Evolutionary conservation across 768 basidiomycete species (phyloP).

Genomic region (Podaxis sp.): DNA sequence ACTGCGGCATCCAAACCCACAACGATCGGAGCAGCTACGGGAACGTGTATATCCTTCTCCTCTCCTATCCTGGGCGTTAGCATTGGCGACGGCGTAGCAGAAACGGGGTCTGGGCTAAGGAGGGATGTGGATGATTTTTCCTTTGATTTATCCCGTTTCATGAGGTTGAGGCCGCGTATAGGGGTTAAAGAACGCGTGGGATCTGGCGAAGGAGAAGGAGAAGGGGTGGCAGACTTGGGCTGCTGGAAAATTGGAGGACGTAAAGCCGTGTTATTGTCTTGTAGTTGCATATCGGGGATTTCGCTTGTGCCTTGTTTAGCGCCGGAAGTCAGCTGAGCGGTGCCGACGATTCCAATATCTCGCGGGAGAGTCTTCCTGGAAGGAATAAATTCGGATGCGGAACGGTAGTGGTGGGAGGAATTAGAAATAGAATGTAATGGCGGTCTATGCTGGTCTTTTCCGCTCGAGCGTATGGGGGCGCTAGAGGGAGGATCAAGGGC

Average conservation of each 20-base stretch:
- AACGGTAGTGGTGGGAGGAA: slow-evolving; percentile 37
- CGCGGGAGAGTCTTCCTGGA: slow-evolving; percentile 30
- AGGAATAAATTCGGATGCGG: slow-evolving; percentile 45
- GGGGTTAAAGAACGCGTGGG: slow-evolving; percentile 17
- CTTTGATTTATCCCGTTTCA: slow-evolving; percentile 11
- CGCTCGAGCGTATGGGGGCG: slow-evolving; percentile 34
- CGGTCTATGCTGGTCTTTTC: background rate
- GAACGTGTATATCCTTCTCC: slow-evolving; percentile 55
- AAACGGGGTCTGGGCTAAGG: slow-evolving; percentile 20
- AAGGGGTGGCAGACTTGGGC: slow-evolving; percentile 20
- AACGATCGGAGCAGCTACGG: slow-evolving; percentile 64
- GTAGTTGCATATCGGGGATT: slow-evolving; percentile 21
- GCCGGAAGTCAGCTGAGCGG: slow-evolving; percentile 24
- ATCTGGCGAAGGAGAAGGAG: slow-evolving; percentile 26
- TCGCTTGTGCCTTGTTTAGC: slow-evolving; percentile 18
- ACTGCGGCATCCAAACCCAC: slow-evolving; percentile 40
- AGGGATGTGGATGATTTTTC: slow-evolving; percentile 21
- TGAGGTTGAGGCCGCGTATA: slow-evolving; percentile 12
- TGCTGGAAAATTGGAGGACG: slow-evolving; percentile 34
- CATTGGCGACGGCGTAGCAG: slow-evolving; percentile 24
- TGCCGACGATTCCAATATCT: slow-evolving; percentile 52
- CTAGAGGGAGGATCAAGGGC: slow-evolving; percentile 53
- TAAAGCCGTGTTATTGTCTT: slow-evolving; percentile 28
- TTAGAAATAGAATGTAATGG: background rate
- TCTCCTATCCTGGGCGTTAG: slow-evolving; percentile 66